Conservation (phyloP, 352 stramenopile species). For the Phytophthora sojae region DNA sequence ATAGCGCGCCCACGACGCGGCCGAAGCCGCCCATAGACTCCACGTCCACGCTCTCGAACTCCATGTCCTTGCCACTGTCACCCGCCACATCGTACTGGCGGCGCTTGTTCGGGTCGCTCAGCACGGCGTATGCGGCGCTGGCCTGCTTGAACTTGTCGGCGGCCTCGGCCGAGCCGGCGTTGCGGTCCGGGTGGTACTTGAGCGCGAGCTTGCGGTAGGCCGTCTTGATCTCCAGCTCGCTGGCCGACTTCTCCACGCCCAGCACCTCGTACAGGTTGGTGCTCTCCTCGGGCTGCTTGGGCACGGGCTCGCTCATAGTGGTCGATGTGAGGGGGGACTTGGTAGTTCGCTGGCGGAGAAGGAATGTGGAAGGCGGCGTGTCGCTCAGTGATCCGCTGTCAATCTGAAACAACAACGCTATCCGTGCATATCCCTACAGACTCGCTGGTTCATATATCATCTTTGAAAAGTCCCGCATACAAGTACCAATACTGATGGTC, state of each 20-base stretch:
- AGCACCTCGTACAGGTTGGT: conserved; percentile 91
- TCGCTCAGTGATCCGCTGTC: not conserved
- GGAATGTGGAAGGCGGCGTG: conserved; percentile 27
- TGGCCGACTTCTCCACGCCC: conserved; percentile 88
- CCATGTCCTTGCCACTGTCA: conserved; percentile 73
- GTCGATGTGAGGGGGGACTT: not conserved
- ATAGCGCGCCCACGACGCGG: conserved; percentile 84
- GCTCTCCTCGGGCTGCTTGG: conserved; percentile 59
- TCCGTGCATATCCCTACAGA: not conserved
- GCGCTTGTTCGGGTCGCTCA: conserved; percentile 90
- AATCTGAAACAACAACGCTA: not conserved
- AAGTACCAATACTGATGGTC: too few relatives aligned
- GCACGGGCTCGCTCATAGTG: conserved; percentile 62
- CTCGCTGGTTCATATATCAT: too few relatives aligned
- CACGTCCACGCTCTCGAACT: conserved; percentile 87
- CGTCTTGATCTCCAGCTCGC: conserved; percentile 91
- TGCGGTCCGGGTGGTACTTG: conserved; percentile 92
- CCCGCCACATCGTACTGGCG: conserved; percentile 86
- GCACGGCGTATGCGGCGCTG: conserved; percentile 85
- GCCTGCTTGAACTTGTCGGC: conserved; percentile 89
- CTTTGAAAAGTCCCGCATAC: too few relatives aligned
- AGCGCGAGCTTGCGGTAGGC: conserved; percentile 91
- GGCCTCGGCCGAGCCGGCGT: conserved; percentile 78
- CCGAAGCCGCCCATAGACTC: conserved; percentile 87
- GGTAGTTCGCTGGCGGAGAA: conserved; percentile 15